These are phyloP conservation scores for Mikania micrantha DNA, from an alignment of 129 eudicot genomes.

Conservation along the genomic window DNA sequence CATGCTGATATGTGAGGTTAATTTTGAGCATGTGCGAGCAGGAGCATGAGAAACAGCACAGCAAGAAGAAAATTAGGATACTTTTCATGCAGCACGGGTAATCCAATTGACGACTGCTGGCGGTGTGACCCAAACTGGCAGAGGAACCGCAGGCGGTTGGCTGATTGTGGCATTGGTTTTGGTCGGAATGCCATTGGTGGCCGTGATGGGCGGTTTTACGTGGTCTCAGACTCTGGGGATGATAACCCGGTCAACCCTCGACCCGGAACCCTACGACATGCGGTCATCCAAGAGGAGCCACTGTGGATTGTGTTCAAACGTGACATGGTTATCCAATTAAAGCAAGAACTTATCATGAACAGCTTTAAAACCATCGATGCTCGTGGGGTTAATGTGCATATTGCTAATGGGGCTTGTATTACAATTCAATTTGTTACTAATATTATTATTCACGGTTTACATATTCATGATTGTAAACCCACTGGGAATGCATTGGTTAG, in stretches of 20 bases:
- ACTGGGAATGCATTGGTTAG: slow-evolving; percentile 93
- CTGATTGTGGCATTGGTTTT: slow-evolving; percentile 89
- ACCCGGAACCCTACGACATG: slow-evolving; percentile 87
- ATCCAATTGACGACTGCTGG: slow-evolving; percentile 95
- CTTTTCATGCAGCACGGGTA: slow-evolving; percentile 82
- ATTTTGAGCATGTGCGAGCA: slow-evolving; percentile 33
- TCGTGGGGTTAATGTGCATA: slow-evolving; percentile 89
- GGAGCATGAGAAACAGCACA: slow-evolving; percentile 72
- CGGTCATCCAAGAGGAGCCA: slow-evolving; percentile 81
- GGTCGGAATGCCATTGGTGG: slow-evolving; percentile 93
- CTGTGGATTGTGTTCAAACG: slow-evolving; percentile 84
- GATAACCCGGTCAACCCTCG: slow-evolving; percentile 82
- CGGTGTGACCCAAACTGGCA: slow-evolving; percentile 84
- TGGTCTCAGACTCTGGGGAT: slow-evolving; percentile 66
- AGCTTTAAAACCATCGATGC: slow-evolving; percentile 91
- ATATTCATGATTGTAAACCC: slow-evolving; percentile 85
- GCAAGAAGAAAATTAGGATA: slow-evolving; percentile 77
- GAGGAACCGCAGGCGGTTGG: slow-evolving; percentile 70
- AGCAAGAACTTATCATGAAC: slow-evolving; percentile 90
- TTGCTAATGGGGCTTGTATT: slow-evolving; percentile 80
- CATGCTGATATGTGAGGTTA: neutral
- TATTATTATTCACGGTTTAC: slow-evolving; percentile 71
- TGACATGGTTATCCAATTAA: slow-evolving; percentile 74
- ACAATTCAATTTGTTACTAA: slow-evolving; percentile 80
- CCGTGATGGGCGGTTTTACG: slow-evolving; percentile 75